phyloP scores from a whole-genome alignment of 192 early-diverging fungal genomes.

The Mortierella alpina region DNA sequence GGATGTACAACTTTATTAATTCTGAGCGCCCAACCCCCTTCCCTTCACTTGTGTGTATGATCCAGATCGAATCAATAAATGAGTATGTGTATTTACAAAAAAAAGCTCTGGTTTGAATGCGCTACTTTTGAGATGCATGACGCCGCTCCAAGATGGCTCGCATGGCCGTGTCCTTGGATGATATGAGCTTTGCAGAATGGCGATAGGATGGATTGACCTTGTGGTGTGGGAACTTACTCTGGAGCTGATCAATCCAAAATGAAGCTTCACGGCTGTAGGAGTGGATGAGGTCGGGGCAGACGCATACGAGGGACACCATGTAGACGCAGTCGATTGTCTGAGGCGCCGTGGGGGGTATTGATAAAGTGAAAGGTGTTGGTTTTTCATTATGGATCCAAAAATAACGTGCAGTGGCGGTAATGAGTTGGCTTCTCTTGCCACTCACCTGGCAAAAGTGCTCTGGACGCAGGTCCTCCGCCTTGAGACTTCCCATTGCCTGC shows the following conservation, averaged over 20 bases:
- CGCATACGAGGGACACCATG: conserved; percentile 28
- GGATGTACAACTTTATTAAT: conserved; percentile 54
- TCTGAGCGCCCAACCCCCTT: conserved; percentile 37
- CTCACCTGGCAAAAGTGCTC: conserved; percentile 18
- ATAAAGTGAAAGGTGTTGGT: neutral
- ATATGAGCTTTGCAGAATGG: neutral
- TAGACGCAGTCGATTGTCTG: conserved; percentile 22
- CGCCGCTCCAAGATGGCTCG: conserved; percentile 7
- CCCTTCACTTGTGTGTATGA: neutral
- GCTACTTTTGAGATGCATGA: neutral
- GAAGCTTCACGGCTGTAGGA: conserved; percentile 27
- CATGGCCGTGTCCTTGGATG: conserved; percentile 21
- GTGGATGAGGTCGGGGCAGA: conserved; percentile 10
- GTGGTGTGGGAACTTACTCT: conserved; percentile 3
- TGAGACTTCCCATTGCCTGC: neutral
- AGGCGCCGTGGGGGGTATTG: neutral
- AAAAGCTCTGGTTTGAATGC: neutral
- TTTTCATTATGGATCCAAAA: neutral
- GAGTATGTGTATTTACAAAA: neutral
- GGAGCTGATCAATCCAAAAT: conserved; percentile 16
- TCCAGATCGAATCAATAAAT: neutral
- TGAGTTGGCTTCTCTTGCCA: neutral
- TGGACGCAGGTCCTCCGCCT: neutral
- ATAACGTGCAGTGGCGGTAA: too few species aligned
- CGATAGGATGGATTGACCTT: conserved; percentile 13